Percentiles rank a stretch among this genome's conserved stretches.
Evolutionary conservation across 805 yeast genomes (phyloP).

Genomic region (Candida chilensis): DNA sequence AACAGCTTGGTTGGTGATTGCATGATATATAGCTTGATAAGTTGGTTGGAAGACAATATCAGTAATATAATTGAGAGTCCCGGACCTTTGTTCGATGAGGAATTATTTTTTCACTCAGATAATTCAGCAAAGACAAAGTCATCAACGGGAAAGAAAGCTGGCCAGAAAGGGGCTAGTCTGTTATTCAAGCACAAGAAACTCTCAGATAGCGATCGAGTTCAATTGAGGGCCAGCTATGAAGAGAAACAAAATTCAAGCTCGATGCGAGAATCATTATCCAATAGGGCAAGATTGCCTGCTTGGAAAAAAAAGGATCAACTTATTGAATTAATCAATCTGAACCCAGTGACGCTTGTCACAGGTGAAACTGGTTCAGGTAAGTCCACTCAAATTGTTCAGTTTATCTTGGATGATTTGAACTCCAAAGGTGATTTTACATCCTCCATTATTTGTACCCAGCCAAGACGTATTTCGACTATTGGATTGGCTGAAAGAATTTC

Average conservation of each 20-base stretch:
- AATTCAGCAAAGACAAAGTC: not conserved
- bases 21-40: conserved; percentile 57
- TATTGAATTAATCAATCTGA: conserved; percentile 41
- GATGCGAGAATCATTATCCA: conserved; percentile 2
- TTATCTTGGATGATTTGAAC: conserved; percentile 62
- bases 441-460: conserved; percentile 82
- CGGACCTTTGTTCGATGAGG: conserved; percentile 52
- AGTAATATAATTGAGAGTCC: conserved; percentile 58
- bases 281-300: conserved; percentile 68
- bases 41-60: conserved; percentile 68
- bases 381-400: conserved; percentile 91
- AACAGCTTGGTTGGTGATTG: conserved; percentile 56
- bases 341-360: conserved; percentile 70
- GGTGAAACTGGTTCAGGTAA: conserved; percentile 99
- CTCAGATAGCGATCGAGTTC: conserved; percentile 1
- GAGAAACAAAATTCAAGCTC: conserved; percentile 4
- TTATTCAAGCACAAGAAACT: no score
- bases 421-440: conserved; percentile 38
- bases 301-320: conserved; percentile 60
- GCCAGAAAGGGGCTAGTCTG: no score
- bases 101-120: no score
- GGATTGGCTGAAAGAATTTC: conserved; percentile 92
- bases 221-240: conserved; percentile 12
- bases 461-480: conserved; percentile 90
- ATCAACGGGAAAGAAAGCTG: no score